Evolutionary conservation across 768 basidiomycete species (phyloP), one percentile per base, ranked within the genome.

Genomic region (Trametes elegans): DNA sequence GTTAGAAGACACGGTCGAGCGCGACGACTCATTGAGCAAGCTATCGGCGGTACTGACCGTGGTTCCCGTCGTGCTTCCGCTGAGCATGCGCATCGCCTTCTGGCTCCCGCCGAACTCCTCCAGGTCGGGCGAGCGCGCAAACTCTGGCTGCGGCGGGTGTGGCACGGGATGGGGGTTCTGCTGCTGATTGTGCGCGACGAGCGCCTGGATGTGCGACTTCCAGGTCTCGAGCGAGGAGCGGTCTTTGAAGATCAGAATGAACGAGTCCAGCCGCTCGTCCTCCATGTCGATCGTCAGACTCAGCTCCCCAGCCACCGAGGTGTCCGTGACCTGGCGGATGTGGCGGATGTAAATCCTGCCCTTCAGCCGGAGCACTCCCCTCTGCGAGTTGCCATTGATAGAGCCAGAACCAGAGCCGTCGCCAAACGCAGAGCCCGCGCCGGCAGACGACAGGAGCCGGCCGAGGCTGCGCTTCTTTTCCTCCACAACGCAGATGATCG

Each of bases 201-300:
- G 82, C 0, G 78, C 73, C 66, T 90, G 86, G 59, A 99, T 89
- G 53, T 88, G 88, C 47, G 77, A 79, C 67, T 80, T 86, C 97
- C 97, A 98, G 0, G 88, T 79, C 65, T 98, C 93, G 53, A 97
- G 79, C 2, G 88, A 88, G n/a, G 84, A 76, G 27, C 90, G 84
- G 50, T 98, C 92, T 66, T 87, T 89, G 80, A 97, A 99, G 64
- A 93, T 88, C 42, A 99, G 80, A 70, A 98, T 96, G 73, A 99
- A 98, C 46, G 89, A 90, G 58, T 97, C 95, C 51, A 97, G 76
- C 31, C 79, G 77, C 66, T 96, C 93, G 67, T 98, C 96, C 73
- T 94, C 92, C 94, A 99, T 98, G 64, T 93, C 88, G 65, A 99
- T 96, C 5, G 96, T 97, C 58, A 98, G 78, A 67, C 92, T 95